These are phyloP conservation scores for Leccinum broughii DNA, from an alignment of 768 basidiomycete species.

Conservation along the genomic window DNA sequence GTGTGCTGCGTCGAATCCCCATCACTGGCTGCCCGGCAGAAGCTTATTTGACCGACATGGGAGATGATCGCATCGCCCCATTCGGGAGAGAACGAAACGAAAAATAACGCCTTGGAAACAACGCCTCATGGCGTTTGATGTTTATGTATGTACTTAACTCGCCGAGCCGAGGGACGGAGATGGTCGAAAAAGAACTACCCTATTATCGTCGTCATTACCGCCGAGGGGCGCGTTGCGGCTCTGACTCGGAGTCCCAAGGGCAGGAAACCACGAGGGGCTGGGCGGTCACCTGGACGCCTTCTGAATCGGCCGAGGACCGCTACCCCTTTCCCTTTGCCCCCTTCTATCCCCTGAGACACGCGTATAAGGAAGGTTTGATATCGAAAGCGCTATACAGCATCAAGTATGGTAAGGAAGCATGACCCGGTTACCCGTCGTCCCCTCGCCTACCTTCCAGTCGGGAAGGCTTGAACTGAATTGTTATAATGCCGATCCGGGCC, in stretches of 20 bases:
- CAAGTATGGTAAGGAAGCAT: conserved; percentile 1
- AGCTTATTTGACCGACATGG: conserved; percentile 7
- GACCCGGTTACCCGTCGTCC: conserved; percentile 11
- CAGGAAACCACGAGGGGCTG: conserved; percentile 28
- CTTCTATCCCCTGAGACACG: conserved; percentile 9
- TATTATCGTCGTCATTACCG: conserved; percentile 6
- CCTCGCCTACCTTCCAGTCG: neutral
- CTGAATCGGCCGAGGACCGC: neutral
- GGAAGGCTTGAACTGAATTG: neutral
- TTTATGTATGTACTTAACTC: neutral
- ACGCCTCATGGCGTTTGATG: conserved; percentile 2
- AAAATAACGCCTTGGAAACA: conserved; percentile 4
- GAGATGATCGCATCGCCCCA: conserved; percentile 4
- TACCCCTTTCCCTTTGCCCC: neutral
- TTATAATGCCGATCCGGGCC: neutral
- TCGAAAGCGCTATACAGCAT: conserved; percentile 20
- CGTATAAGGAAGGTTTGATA: conserved; percentile 31
- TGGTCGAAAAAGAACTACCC: conserved; percentile 6
- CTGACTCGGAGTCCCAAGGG: conserved; percentile 11
- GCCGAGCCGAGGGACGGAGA: conserved; percentile 13
- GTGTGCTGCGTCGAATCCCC: neutral
- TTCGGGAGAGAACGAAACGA: conserved; percentile 3
- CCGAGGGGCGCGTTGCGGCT: conserved; percentile 5
- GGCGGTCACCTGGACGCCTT: neutral
- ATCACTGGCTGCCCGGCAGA: conserved; percentile 1